Evolutionary conservation across 2,329 filamentous ascomycete species (phyloP).

Genomic region (Cadophora sp.): DNA sequence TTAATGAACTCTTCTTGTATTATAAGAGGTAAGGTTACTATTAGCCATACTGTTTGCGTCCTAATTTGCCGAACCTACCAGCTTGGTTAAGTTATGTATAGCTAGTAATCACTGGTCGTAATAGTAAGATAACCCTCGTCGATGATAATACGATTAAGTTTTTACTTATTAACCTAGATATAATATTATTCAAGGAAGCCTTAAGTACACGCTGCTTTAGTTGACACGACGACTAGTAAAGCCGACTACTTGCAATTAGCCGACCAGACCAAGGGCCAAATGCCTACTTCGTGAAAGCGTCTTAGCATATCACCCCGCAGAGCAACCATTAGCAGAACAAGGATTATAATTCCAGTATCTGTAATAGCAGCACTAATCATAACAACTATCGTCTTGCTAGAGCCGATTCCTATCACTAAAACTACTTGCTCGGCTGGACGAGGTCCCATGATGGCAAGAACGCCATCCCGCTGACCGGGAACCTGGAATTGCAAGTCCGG

Average conservation of each 20-base stretch:
- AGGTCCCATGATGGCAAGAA: constrained; percentile 25
- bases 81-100: constrained; percentile 24
- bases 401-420: constrained; percentile 26
- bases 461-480: constrained; percentile 19
- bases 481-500: constrained; percentile 22
- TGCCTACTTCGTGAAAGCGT: no score
- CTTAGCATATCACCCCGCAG: no score
- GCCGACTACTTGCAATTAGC: constrained; percentile 13
- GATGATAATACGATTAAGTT: constrained; percentile 26
- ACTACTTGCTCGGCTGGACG: constrained; percentile 26
- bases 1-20: constrained; percentile 28
- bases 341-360: constrained; percentile 27
- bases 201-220: no score
- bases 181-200: constrained; percentile 27
- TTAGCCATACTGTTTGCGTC: constrained; percentile 30
- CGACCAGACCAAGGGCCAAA: constrained; percentile 22
- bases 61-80: constrained; percentile 27
- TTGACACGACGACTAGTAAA: constrained; percentile 26
- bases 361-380: constrained; percentile 26
- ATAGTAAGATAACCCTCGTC: constrained; percentile 30
- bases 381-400: constrained; percentile 27
- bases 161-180: constrained; percentile 9
- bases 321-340: constrained; percentile 28
- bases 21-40: constrained; percentile 19
- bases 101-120: constrained; percentile 26